Evolutionary conservation across 768 basidiomycete species (phyloP), one percentile per base, ranked within the genome.

Genomic region (Phanerochaete sordida): DNA sequence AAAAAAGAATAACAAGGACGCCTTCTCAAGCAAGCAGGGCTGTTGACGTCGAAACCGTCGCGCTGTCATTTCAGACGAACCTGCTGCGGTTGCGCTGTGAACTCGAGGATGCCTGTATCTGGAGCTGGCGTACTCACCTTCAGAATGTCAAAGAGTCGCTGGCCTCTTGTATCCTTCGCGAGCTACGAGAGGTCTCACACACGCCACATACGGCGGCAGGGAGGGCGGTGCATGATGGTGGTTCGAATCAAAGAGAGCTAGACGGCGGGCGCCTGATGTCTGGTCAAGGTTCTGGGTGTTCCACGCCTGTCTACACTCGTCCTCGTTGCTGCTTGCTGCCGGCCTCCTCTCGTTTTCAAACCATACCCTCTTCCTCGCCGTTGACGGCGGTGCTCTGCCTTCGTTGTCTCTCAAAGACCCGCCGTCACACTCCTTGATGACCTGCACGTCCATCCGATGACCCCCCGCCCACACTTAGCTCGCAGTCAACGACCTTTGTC

Each of bases 401-500:
- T 48, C 21, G 19, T 57, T 51, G 39, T 49, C 62, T 46, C 49
- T 21, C 31, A 52, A 31, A 26, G 13, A 30, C 15, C 37, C 48
- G 53, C 53, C 53, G 53, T 54, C 55, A 53, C 54, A 43, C 45
- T 61, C 47, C 54, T 61, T 62, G 63, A 62, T 64, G 60, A 62
- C 53, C 53, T 64, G 58, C 60, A 28, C 56, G 37, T 43, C 27
- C 30, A 43, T 24, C 49, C 37, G 72, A 84, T 84, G 83, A 79
- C 81, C 69, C 72, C 81, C 61, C 82, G 83, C 69, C 77, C 79
- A 26, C 60, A 73, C 51, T 68, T 73, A 67, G 61, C 74, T 62
- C 72, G 73, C 66, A 77, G 76, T 70, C 75, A 73, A 62, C 84
- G 84, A 67, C 83, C 84, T 71, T 77, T 82, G 73, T 86, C 84